phyloP scores from a whole-genome alignment of 2,329 filamentous ascomycete species.

The Tolypocladium amazonense region DNA sequence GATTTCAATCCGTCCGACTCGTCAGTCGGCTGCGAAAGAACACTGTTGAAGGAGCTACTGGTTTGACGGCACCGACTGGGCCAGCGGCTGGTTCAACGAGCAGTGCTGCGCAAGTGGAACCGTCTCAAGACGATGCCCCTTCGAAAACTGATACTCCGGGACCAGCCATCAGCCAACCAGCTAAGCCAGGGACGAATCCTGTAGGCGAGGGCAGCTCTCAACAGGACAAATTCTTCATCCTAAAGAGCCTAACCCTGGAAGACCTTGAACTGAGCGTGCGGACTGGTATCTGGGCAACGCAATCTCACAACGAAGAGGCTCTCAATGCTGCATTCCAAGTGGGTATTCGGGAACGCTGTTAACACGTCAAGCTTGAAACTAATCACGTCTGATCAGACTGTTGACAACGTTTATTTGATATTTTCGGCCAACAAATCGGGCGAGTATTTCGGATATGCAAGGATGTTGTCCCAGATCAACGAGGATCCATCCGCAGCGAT shows the following conservation, averaged over 20 bases:
- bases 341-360: conserved; percentile 13
- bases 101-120: conserved; percentile 5
- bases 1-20: conserved; percentile 74
- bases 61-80: conserved; percentile 42
- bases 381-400: conserved; percentile 37
- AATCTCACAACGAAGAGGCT: conserved; percentile 80
- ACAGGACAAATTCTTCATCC: conserved; percentile 57
- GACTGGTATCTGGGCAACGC: conserved; percentile 87
- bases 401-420: conserved; percentile 79
- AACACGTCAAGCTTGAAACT: background rate
- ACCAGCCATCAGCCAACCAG: conserved; percentile 2
- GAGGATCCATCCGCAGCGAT: conserved; percentile 62
- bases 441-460: conserved; percentile 91
- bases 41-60: conserved; percentile 32
- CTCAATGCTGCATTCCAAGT: conserved; percentile 79
- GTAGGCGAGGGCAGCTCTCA: background rate
- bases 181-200: background rate
- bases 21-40: conserved; percentile 70
- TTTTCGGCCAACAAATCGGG: conserved; percentile 97
- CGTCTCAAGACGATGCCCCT: conserved; percentile 3
- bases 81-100: conserved; percentile 32
- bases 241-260: conserved; percentile 86
- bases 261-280: conserved; percentile 82
- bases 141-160: background rate
- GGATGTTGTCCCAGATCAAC: conserved; percentile 78